Conservation (phyloP, 768 basidiomycete genomes). For the Calocera viscosa region DNA sequence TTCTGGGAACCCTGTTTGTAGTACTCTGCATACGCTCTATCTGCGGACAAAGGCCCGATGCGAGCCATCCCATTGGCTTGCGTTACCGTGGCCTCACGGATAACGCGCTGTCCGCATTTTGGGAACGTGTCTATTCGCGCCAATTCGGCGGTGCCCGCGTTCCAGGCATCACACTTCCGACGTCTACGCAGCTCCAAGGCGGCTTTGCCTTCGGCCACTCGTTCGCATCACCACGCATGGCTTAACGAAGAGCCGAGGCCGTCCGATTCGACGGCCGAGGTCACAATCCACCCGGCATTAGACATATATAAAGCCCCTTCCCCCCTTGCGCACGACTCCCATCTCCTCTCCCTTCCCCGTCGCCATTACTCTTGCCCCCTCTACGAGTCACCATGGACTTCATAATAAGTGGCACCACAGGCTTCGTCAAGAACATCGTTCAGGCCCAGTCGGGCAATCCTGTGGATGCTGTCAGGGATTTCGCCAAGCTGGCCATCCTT, state of each 20-base stretch:
- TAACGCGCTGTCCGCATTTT: neutral
- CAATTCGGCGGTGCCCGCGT: neutral
- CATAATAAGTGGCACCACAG: neutral
- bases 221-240: neutral
- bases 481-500: conserved; percentile 8
- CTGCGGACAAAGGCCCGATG: conserved; percentile 2
- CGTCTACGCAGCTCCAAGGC: neutral
- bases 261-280: neutral
- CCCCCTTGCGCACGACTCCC: neutral
- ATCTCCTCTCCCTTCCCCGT: neutral
- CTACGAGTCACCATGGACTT: neutral
- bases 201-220: neutral
- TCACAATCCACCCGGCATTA: too few species aligned
- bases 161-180: neutral
- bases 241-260: neutral
- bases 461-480: neutral
- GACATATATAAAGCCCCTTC: neutral
- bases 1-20: neutral
- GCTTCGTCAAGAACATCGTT: neutral
- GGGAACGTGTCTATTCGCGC: neutral
- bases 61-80: neutral
- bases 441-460: neutral
- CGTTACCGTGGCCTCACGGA: neutral
- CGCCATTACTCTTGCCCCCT: neutral
- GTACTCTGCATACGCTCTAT: neutral